phyloP scores from a whole-genome alignment of 2,329 filamentous ascomycete species.

The Paracorniculantispora psalliotae region DNA sequence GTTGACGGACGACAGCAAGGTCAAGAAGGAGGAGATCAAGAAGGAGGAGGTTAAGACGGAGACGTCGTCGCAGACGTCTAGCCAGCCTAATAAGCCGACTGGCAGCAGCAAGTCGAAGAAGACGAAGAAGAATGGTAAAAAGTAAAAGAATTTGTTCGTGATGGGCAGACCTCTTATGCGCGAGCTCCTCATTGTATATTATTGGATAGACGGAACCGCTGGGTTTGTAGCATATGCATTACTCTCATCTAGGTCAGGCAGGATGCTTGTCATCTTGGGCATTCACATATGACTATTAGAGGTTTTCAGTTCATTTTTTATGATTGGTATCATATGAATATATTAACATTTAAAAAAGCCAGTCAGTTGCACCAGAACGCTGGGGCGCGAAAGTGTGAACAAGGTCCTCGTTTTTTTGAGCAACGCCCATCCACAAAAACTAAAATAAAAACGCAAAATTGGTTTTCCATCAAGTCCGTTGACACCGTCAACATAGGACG shows the following conservation, averaged over 20 bases:
- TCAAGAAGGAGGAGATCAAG: neutral
- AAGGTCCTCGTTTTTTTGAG: neutral
- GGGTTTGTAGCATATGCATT: neutral
- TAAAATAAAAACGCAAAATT: neutral
- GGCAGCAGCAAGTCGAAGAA: conserved; percentile 3
- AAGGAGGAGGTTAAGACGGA: neutral
- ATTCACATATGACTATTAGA: too few relatives aligned
- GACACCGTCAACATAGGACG: neutral
- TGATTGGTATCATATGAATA: neutral
- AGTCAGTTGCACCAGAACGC: neutral
- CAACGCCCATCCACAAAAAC: neutral
- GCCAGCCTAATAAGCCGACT: neutral
- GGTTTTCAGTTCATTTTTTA: too few relatives aligned
- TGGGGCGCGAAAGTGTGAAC: neutral
- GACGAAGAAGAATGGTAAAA: conserved; percentile 6
- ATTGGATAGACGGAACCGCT: neutral
- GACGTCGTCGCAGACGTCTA: neutral
- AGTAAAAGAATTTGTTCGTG: neutral
- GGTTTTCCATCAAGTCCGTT: too few relatives aligned
- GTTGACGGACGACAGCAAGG: too few relatives aligned
- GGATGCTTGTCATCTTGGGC: too few relatives aligned
- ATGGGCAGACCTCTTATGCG: too few relatives aligned
- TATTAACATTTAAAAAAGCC: neutral
- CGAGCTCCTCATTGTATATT: neutral
- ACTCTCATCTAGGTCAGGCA: too few relatives aligned